Evolutionary conservation across 345 rosid genomes (phyloP).

Genomic region (Noccaea bulbosa): DNA sequence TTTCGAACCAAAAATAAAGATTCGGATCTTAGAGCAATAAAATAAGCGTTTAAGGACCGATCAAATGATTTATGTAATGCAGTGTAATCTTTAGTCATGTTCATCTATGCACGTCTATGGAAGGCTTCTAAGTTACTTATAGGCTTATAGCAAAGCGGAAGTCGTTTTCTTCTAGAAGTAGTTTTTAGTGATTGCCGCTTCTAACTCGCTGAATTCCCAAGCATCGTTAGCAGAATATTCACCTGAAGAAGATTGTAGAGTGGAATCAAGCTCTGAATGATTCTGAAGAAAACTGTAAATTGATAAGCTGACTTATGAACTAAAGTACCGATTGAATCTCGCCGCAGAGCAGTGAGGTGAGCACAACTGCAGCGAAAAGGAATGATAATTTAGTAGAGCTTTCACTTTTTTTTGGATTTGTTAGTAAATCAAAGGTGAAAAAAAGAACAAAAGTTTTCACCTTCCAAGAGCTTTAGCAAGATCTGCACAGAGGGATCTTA

Average conservation of each 20-base stretch:
- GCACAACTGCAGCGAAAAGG: conserved; percentile 74
- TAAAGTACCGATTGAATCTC: conserved; percentile 88
- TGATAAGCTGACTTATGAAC: conserved; percentile 14
- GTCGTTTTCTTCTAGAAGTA: conserved; percentile 52
- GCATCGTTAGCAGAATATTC: conserved; percentile 81
- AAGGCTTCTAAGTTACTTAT: too few species aligned
- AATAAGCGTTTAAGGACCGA: conserved; percentile 19
- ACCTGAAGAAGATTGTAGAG: conserved; percentile 49
- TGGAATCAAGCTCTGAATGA: not conserved
- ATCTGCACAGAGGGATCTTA: conserved; percentile 94
- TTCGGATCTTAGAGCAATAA: conserved; percentile 23
- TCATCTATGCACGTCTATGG: conserved; percentile 15
- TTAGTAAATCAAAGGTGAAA: conserved; percentile 1
- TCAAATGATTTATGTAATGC: conserved; percentile 27
- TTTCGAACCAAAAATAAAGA: conserved; percentile 24
- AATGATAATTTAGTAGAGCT: conserved; percentile 7
- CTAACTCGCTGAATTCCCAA: conserved; percentile 86
- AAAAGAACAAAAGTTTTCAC: conserved; percentile 27
- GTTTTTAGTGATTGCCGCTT: conserved; percentile 73
- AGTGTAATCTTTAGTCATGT: conserved; percentile 30
- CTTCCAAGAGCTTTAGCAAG: conserved; percentile 91
- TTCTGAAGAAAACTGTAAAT: not conserved
- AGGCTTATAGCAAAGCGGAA: not conserved
- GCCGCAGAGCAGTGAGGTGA: conserved; percentile 88
- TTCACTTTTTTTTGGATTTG: conserved; percentile 3